These are phyloP conservation scores for Acer campestre DNA, from an alignment of 345 rosid genomes.

Conservation along the genomic window DNA sequence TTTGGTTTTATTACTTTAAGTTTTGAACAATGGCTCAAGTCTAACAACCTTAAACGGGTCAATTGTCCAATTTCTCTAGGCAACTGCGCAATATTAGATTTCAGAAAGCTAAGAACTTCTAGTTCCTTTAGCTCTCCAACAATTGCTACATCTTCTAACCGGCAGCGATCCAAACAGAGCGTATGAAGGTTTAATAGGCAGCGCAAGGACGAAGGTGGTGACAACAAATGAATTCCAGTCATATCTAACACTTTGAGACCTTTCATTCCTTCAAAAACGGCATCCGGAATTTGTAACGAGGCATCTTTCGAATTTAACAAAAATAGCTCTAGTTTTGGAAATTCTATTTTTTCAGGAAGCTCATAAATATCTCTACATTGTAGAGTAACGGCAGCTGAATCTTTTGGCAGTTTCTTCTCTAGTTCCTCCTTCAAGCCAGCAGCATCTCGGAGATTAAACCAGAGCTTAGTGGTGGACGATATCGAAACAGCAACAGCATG, in stretches of 20 bases:
- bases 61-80: slow-evolving; percentile 19
- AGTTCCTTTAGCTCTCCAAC: slow-evolving; percentile 7
- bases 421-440: slow-evolving; percentile 3
- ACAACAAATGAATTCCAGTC: not conserved
- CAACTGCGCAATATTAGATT: slow-evolving; percentile 10
- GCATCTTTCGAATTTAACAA: fast-evolving
- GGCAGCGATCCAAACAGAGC: slow-evolving; percentile 1
- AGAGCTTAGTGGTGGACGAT: too few relatives aligned
- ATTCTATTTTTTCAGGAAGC: slow-evolving; percentile 20
- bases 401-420: not conserved
- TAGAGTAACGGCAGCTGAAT: slow-evolving; percentile 7
- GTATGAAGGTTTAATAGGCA: slow-evolving; percentile 18
- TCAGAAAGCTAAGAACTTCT: not conserved
- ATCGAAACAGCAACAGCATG: too few relatives aligned
- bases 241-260: slow-evolving; percentile 29
- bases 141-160: not conserved
- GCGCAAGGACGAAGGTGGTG: slow-evolving; percentile 20
- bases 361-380: not conserved
- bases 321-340: slow-evolving; percentile 18
- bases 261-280: slow-evolving; percentile 19
- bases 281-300: not conserved
- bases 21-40: slow-evolving; percentile 12
- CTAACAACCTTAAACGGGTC: slow-evolving; percentile 7
- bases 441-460: not conserved
- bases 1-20: slow-evolving; percentile 26